Percentiles rank a stretch among this genome's conserved stretches.
These are phyloP conservation scores for Suhomyces chickasaworum DNA, from an alignment of 1,139 yeast genomes.

Conservation along the genomic window DNA sequence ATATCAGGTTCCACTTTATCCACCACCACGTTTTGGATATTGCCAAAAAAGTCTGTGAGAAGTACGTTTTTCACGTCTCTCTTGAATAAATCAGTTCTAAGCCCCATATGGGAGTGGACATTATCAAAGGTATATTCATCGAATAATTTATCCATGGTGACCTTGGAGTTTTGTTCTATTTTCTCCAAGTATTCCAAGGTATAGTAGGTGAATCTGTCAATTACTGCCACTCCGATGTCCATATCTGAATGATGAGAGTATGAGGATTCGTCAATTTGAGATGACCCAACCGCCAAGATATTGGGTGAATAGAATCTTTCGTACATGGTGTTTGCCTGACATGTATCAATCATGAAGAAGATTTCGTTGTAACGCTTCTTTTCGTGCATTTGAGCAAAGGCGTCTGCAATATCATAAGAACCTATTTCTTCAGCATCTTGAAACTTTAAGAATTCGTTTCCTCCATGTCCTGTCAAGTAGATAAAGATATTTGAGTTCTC, in stretches of 20 bases:
- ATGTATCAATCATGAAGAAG: constrained; percentile 95
- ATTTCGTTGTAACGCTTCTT: constrained; percentile 94
- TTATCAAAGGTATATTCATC: constrained; percentile 81
- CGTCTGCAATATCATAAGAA: constrained; percentile 94
- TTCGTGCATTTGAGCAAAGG: constrained; percentile 95
- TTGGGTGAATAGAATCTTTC: constrained; percentile 91
- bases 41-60: constrained; percentile 93
- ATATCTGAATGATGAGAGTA: constrained; percentile 95
- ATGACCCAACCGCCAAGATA: constrained; percentile 89
- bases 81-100: constrained; percentile 74
- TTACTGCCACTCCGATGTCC: constrained; percentile 96
- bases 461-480: constrained; percentile 98
- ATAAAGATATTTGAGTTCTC: constrained; percentile 92
- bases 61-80: constrained; percentile 70
- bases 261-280: constrained; percentile 85
- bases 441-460: constrained; percentile 92
- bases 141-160: constrained; percentile 80
- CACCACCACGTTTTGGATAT: constrained; percentile 79
- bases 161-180: constrained; percentile 70
- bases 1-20: constrained; percentile 56
- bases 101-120: constrained; percentile 91
- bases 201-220: constrained; percentile 92
- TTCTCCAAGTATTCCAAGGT: constrained; percentile 86
- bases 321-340: constrained; percentile 98
- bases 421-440: constrained; percentile 99